Evolutionary conservation across 169 alveolate genomes (phyloP), one percentile per base, ranked within the genome.

Genomic region (Neospora caninum): DNA sequence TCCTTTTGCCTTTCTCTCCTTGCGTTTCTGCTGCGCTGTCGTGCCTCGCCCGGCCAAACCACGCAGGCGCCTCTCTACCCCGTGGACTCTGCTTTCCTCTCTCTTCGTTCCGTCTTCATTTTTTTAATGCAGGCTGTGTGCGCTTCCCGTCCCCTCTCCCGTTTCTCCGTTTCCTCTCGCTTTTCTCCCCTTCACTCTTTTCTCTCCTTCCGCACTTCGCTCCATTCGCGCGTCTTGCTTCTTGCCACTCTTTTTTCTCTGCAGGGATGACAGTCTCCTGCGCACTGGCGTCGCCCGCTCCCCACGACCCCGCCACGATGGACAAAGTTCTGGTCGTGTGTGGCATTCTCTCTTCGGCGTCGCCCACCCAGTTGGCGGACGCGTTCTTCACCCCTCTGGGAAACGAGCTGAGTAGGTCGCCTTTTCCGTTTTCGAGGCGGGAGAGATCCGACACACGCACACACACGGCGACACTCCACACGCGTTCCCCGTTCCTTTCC

Each of bases 381-480:
- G 84, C 42, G 16, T 73, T 73, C 84, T 73, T 73, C 42, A 31
- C 42, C 42, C 42, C 84, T n/a, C 20, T 73, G 84, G 84, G 84
- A 36, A 73, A 73, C 84, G 84, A 73, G 84, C 84, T 73, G 42
- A 36, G 84, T 73, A 2, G 18, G 84, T 69, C 80, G 64, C 64
- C 64, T 27, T 64, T 64, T 27, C 25, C 20, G 7, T 64, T 22
- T 64, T 64, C 73, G 73, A 22, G 31, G 31, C 73, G n/a, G n/a
- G 34, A 10, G 25, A 22, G 1, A 22, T 10, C 18, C 64, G 1
- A 16, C 73, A 64, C 31, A 0, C 73, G 84, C 41, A 16, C 39
- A n/a, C 84, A n/a, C 84, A 0, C 27, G 16, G 10, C 39, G 27
- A 13, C 41, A 0, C 43, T 27, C 25, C 45, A 36, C 4, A 10